Evolutionary conservation across 2,329 filamentous ascomycete species (phyloP), one percentile per base, ranked within the genome.

Genomic region (Zymoseptoria brevis): DNA sequence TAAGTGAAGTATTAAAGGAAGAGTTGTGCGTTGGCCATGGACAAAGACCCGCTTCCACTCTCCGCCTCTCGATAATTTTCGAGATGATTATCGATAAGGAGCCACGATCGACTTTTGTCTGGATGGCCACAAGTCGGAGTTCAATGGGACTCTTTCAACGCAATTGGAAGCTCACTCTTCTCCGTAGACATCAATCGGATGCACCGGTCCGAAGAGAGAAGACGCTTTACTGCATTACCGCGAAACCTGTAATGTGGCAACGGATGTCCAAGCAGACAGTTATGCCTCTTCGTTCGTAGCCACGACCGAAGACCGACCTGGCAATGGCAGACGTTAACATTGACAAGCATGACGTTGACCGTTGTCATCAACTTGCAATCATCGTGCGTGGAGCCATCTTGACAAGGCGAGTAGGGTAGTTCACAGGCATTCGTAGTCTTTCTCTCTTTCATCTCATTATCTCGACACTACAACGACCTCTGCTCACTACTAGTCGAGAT

Each of bases 401-500:
- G 35, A 11, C 35, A 45, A 45, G 35, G 35, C 13, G n/a, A 45
- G 35, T 45, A 29, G 8, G 26, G 26, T 29, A 29, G 26, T 29
- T 6, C 22, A 24, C 22, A 6, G 22, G 26, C 11, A 41, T 13
- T 41, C 13, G 35, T 45, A 11, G 5, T n/a, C 16, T n/a, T n/a
- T 45, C 16, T 45, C 35, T 45, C 16, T 7, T 7, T n/a, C 13
- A 45, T 45, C 13, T 45, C 35, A 16, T 45, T 16, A n/a, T 16
- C 35, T 45, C 13, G 35, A 45, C 13, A 16, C 13, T 9, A 16
- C 35, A 45, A 16, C 35, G 16, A n/a, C 35, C 13, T n/a, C 16
- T 2, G 7, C 13, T n/a, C 11, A 45, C 5, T 6, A 45, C 13
- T 11, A 21, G 21, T 41, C 56, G 66, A 50, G 41, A 82, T 82